Conservation (phyloP, 805 yeast species). For the Debaryomyces tyrocola region DNA sequence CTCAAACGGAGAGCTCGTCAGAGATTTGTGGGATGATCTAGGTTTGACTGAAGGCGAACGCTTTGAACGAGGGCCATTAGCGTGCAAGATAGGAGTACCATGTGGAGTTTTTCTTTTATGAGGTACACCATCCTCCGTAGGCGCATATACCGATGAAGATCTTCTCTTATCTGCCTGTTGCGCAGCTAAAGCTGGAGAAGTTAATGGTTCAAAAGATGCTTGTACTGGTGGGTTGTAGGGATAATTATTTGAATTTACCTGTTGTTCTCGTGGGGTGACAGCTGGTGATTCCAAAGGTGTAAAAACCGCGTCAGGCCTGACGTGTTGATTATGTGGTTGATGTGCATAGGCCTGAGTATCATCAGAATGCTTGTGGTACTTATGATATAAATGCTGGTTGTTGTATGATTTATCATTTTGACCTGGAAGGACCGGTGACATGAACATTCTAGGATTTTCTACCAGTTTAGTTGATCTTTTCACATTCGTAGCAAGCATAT, state of each 20-base stretch:
- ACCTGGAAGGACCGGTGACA: slow-evolving; percentile 41
- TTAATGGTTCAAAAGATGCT: slow-evolving; percentile 50
- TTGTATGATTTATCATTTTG: slow-evolving; percentile 43
- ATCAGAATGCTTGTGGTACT: slow-evolving; percentile 17
- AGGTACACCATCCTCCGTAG: slow-evolving; percentile 24
- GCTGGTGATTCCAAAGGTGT: slow-evolving; percentile 81
- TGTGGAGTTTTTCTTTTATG: slow-evolving; percentile 43
- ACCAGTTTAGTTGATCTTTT: neutral
- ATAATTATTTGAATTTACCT: slow-evolving; percentile 19
- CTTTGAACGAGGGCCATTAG: slow-evolving; percentile 20
- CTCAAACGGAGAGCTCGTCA: slow-evolving; percentile 17
- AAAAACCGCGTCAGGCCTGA: slow-evolving; percentile 61
- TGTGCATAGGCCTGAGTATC: slow-evolving; percentile 12
- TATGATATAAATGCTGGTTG: slow-evolving; percentile 41
- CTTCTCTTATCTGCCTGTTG: slow-evolving; percentile 27
- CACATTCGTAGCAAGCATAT: slow-evolving; percentile 17
- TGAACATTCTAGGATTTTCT: slow-evolving; percentile 12
- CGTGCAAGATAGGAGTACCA: slow-evolving; percentile 40
- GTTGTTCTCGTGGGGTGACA: slow-evolving; percentile 58
- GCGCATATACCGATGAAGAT: slow-evolving; percentile 32
- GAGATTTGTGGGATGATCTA: slow-evolving; percentile 10
- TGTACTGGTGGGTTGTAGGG: slow-evolving; percentile 22
- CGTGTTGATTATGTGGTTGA: slow-evolving; percentile 26
- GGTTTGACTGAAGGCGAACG: slow-evolving; percentile 40
- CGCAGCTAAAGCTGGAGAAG: slow-evolving; percentile 69